Evolutionary conservation across 2,329 filamentous ascomycete species (phyloP).

Genomic region (Westerdykella sp.): DNA sequence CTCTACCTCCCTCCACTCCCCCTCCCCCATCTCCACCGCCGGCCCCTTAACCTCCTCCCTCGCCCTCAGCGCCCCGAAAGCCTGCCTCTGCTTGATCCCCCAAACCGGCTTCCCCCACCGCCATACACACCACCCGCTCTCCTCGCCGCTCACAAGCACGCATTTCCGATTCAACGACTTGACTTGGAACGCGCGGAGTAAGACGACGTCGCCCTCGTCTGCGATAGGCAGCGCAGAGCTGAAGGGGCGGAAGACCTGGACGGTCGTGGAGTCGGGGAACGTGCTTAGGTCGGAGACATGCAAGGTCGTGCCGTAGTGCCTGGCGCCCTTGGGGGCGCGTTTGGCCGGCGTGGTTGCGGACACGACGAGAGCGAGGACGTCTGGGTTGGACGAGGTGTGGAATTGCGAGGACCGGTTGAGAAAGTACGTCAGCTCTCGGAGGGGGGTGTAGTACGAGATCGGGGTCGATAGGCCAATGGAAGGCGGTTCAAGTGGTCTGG

Average conservation of each 20-base stretch:
- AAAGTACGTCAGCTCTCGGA: conserved; percentile 35
- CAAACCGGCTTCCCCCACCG: conserved; percentile 29
- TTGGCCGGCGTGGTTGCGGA: conserved; percentile 25
- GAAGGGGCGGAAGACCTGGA: conserved; percentile 43
- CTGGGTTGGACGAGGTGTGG: conserved; percentile 33
- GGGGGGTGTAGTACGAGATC: conserved; percentile 43
- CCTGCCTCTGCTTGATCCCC: conserved; percentile 17
- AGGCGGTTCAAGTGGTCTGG: conserved; percentile 7
- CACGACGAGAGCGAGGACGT: conserved; percentile 42
- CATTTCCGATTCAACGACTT: conserved; percentile 35
- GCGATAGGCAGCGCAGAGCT: conserved; percentile 38
- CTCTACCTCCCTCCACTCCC: conserved; percentile 39
- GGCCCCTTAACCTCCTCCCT: conserved; percentile 43
- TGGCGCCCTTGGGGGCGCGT: conserved; percentile 38
- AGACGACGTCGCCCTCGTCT: conserved; percentile 39
- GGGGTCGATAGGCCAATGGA: conserved; percentile 37
- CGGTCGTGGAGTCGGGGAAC: conserved; percentile 21
- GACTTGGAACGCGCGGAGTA: conserved; percentile 42
- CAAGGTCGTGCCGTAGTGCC: conserved; percentile 41
- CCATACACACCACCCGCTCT: conserved; percentile 46
- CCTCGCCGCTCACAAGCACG: conserved; percentile 36
- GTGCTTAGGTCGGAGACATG: conserved; percentile 36
- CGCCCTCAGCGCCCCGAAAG: conserved; percentile 23
- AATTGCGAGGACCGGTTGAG: conserved; percentile 37
- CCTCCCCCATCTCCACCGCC: conserved; percentile 41